A percentile compares a stretch with the other conserved stretches of the same genome.
Conservation (phyloP, 108 stramenopile genomes). For the Fragilariopsis cylindrus region DNA sequence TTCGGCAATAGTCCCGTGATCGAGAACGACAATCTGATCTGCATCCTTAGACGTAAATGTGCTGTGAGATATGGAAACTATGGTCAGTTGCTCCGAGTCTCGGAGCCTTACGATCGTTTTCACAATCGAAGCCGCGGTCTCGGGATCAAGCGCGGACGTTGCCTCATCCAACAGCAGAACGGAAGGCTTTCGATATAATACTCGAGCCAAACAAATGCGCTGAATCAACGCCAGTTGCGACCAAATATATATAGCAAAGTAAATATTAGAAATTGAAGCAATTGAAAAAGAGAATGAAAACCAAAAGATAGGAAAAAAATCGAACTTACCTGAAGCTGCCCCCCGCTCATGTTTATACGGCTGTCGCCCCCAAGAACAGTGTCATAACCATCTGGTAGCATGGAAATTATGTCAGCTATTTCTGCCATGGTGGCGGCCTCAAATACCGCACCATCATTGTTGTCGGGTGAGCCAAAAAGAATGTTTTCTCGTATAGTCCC, state of each 20-base stretch:
- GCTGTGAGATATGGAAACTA: slow-evolving; percentile 47
- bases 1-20: slow-evolving; percentile 52
- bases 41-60: slow-evolving; percentile 46
- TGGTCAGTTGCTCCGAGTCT: slow-evolving; percentile 18
- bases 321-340: slow-evolving; percentile 46
- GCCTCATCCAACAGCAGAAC: slow-evolving; percentile 84
- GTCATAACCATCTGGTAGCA: slow-evolving; percentile 43
- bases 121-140: slow-evolving; percentile 60
- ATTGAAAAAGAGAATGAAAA: too few relatives aligned
- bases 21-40: slow-evolving; percentile 40
- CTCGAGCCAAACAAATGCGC: slow-evolving; percentile 41
- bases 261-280: too few relatives aligned
- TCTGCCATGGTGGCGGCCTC: slow-evolving; percentile 81
- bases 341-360: slow-evolving; percentile 54
- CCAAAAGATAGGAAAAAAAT: too few relatives aligned
- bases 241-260: too few relatives aligned
- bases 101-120: slow-evolving; percentile 32
- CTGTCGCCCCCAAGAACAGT: slow-evolving; percentile 53
- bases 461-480: slow-evolving; percentile 56
- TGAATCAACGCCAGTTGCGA: slow-evolving; percentile 47
- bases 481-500: slow-evolving; percentile 89
- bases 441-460: slow-evolving; percentile 55
- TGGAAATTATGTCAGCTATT: slow-evolving; percentile 76
- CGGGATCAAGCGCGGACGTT: slow-evolving; percentile 78
- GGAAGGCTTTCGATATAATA: slow-evolving; percentile 52